These are phyloP conservation scores for Coniochaeta hoffmannii DNA, from an alignment of 2,329 filamentous ascomycete species.

Conservation along the genomic window DNA sequence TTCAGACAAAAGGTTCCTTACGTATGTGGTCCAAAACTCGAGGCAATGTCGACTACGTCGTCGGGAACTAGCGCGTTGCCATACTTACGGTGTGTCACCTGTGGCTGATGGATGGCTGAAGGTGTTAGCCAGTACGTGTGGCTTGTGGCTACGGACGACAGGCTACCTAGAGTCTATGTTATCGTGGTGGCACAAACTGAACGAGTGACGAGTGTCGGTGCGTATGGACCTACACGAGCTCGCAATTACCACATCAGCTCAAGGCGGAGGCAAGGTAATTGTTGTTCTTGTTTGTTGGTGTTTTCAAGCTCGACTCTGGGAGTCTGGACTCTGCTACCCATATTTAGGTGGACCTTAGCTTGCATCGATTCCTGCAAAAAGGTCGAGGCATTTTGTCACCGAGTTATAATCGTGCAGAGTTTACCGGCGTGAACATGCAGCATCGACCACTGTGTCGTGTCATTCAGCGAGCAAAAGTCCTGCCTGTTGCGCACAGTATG, in stretches of 20 bases:
- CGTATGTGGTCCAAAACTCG: no score
- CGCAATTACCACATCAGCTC: no score
- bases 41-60: no score
- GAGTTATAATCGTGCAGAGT: not conserved
- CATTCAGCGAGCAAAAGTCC: not conserved
- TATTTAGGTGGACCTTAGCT: not conserved
- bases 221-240: no score
- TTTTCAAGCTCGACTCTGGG: not conserved
- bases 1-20: no score
- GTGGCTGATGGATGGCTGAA: conserved; percentile 1
- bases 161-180: no score
- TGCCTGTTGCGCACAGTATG: not conserved
- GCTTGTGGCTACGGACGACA: no score
- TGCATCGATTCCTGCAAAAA: not conserved
- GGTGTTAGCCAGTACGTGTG: not conserved
- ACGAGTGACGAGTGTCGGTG: no score
- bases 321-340: not conserved
- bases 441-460: not conserved
- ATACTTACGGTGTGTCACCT: not conserved
- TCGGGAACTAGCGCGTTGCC: not conserved
- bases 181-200: no score
- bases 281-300: no score
- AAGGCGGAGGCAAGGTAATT: no score
- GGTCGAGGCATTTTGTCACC: not conserved
- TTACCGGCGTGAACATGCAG: conserved; percentile 1